These are phyloP conservation scores for Rhodosporidiobolus odoratus DNA, from an alignment of 768 basidiomycete genomes.

Conservation along the genomic window DNA sequence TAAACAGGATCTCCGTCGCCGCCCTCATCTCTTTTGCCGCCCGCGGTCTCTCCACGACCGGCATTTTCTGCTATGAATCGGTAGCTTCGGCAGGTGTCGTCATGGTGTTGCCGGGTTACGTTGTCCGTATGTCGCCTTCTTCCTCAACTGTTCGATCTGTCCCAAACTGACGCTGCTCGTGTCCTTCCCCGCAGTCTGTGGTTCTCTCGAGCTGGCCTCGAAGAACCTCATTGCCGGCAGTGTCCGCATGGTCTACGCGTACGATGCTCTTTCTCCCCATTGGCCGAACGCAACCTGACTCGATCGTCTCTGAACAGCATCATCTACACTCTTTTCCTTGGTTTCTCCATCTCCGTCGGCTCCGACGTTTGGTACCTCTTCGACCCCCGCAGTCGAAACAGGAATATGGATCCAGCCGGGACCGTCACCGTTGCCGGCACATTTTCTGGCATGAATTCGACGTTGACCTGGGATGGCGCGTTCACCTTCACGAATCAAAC, in stretches of 20 bases:
- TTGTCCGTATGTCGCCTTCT: constrained; percentile 36
- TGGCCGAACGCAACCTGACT: constrained; percentile 13
- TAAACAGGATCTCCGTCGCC: constrained; percentile 48
- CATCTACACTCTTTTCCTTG: constrained; percentile 50
- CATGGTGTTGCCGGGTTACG: constrained; percentile 47
- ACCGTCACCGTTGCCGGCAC: constrained; percentile 22
- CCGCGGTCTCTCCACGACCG: constrained; percentile 48
- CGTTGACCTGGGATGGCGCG: constrained; percentile 21
- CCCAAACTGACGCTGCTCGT: not conserved
- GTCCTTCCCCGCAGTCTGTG: constrained; percentile 42
- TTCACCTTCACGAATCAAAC: constrained; percentile 40
- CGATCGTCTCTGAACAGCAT: constrained; percentile 32
- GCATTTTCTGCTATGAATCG: constrained; percentile 50
- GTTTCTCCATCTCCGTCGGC: constrained; percentile 39
- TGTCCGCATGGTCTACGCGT: constrained; percentile 48
- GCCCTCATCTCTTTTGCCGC: constrained; percentile 50
- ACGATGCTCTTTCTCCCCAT: not conserved
- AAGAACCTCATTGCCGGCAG: constrained; percentile 49
- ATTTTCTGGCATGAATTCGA: constrained; percentile 31
- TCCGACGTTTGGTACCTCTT: constrained; percentile 38
- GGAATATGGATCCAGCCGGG: not conserved
- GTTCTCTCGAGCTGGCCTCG: constrained; percentile 50
- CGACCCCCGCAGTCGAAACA: constrained; percentile 14
- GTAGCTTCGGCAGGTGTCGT: constrained; percentile 49
- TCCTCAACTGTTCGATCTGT: not conserved